These are phyloP conservation scores for Talaromyces sp. DNA, from an alignment of 2,329 filamentous ascomycete genomes.

Conservation along the genomic window DNA sequence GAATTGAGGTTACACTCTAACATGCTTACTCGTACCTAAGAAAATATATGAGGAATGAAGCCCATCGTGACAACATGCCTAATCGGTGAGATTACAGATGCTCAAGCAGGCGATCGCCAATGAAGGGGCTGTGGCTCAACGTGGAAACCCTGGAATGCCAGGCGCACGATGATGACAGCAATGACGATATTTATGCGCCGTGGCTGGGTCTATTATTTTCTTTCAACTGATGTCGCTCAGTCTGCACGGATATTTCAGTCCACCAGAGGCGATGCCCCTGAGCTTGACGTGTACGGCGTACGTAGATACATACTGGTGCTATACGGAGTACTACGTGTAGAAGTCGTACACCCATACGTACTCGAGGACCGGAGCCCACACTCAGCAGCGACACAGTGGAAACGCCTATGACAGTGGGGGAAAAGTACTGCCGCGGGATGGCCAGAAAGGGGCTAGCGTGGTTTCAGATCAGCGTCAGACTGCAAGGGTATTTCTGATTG, in stretches of 20 bases:
- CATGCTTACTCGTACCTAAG: not conserved
- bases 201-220: not conserved
- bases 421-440: slow-evolving; percentile 11
- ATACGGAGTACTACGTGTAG: not conserved
- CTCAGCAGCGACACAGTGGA: not conserved
- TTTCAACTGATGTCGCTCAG: not conserved
- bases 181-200: slow-evolving; percentile 1
- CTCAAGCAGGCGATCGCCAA: not conserved
- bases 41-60: not conserved
- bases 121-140: not conserved
- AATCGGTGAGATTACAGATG: not conserved
- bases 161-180: slow-evolving; percentile 1
- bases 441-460: slow-evolving; percentile 6
- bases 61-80: not conserved
- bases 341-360: not conserved
- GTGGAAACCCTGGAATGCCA: slow-evolving; percentile 1
- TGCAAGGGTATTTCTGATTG: not conserved
- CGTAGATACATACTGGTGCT: not conserved
- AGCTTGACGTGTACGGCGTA: not conserved
- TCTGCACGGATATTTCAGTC: not conserved
- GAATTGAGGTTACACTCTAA: not conserved
- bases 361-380: not conserved
- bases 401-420: slow-evolving; percentile 5
- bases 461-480: slow-evolving; percentile 19
- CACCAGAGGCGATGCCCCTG: not conserved